Conservation (phyloP, 176 grass and related monocot species). For the Otatea glauca region DNA sequence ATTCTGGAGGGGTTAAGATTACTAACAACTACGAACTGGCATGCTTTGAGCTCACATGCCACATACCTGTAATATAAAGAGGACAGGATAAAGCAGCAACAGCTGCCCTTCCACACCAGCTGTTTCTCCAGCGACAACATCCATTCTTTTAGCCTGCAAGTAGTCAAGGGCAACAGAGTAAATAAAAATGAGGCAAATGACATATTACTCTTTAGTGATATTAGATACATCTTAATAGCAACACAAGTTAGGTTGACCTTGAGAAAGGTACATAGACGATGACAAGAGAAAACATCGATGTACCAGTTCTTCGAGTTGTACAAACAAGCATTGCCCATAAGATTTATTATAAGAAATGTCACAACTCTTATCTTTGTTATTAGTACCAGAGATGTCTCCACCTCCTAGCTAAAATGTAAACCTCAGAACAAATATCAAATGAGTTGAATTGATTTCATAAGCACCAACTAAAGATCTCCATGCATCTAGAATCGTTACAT, state of each 20-base stretch:
- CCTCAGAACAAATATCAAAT: background rate
- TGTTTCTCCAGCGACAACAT: conserved; percentile 80
- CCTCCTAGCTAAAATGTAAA: conserved; percentile 21
- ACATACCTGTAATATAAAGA: conserved; percentile 74
- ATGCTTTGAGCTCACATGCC: background rate
- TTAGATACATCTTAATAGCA: background rate
- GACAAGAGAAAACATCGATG: background rate
- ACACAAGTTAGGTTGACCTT: background rate
- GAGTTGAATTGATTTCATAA: conserved; percentile 3
- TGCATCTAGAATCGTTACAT: background rate
- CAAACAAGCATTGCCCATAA: background rate
- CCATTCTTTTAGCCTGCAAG: conserved; percentile 85
- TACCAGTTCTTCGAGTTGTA: background rate
- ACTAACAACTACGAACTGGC: background rate
- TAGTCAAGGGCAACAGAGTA: conserved; percentile 2
- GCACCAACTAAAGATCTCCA: conserved; percentile 17
- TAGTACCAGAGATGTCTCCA: background rate
- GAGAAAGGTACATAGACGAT: background rate
- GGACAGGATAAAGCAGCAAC: conserved; percentile 71
- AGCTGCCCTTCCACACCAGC: conserved; percentile 84
- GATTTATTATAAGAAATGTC: background rate
- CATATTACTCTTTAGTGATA: background rate
- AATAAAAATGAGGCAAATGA: background rate
- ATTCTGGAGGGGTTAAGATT: conserved; percentile 14
- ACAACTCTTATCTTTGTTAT: background rate